These are phyloP conservation scores for Pueraria montana DNA, from an alignment of 306 rosid genomes.

Conservation along the genomic window DNA sequence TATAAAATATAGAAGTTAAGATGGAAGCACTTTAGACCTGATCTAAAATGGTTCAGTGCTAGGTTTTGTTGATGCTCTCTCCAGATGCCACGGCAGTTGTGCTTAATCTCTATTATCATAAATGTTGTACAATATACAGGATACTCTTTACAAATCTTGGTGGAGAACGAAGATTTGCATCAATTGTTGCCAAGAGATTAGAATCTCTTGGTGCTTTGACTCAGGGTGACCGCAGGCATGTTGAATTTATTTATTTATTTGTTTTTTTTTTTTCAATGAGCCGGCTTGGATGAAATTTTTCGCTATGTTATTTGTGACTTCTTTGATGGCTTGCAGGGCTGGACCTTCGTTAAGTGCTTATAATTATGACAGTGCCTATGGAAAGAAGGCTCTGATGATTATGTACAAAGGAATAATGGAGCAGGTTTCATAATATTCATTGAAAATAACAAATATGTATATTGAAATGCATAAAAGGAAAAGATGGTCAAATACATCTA, in stretches of 20 bases:
- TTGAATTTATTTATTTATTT: conserved; percentile 49
- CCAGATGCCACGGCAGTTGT: conserved; percentile 8
- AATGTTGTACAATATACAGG: conserved; percentile 73
- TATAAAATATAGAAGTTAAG: neutral
- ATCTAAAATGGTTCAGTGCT: conserved; percentile 25
- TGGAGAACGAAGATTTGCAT: conserved; percentile 98
- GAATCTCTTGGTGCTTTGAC: conserved; percentile 98
- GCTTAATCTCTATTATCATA: conserved; percentile 34
- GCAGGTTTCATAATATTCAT: conserved; percentile 70
- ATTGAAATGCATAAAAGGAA: conserved; percentile 32
- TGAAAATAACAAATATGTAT: conserved; percentile 33
- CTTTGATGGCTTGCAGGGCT: conserved; percentile 74
- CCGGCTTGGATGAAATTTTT: conserved; percentile 43
- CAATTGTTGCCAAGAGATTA: conserved; percentile 98
- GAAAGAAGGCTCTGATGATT: conserved; percentile 84
- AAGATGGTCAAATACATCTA: conserved; percentile 37
- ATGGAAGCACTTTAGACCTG: conserved; percentile 33
- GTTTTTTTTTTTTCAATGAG: conserved; percentile 36
- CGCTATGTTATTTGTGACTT: conserved; percentile 44
- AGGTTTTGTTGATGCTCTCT: conserved; percentile 26
- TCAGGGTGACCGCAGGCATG: conserved; percentile 98
- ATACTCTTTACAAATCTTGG: conserved; percentile 95
- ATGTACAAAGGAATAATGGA: conserved; percentile 97
- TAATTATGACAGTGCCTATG: conserved; percentile 94
- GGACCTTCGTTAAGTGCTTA: conserved; percentile 93